Evolutionary conservation across 2,329 filamentous ascomycete species (phyloP).

Genomic region (Talaromyces sp.): DNA sequence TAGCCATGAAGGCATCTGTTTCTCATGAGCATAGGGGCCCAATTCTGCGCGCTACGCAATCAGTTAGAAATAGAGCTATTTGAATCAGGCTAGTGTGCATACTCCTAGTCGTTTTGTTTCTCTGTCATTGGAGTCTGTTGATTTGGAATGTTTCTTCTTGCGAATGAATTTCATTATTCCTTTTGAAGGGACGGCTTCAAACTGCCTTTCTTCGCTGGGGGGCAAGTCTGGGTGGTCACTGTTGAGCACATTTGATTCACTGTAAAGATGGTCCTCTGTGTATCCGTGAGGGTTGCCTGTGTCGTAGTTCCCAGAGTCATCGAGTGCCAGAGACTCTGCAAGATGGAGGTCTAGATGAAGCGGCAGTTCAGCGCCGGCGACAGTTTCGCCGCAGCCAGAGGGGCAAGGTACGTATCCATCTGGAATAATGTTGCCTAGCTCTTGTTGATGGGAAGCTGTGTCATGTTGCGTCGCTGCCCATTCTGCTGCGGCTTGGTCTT

Average conservation of each 20-base stretch:
- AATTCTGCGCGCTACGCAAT: slow-evolving; percentile 53
- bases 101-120: slow-evolving; percentile 28
- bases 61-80: slow-evolving; percentile 14
- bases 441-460: neutral
- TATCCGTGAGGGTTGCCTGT: neutral
- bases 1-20: slow-evolving; percentile 68
- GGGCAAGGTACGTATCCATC: slow-evolving; percentile 50
- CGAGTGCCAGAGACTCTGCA: slow-evolving; percentile 43
- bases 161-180: neutral
- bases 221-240: neutral
- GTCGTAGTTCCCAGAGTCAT: slow-evolving; percentile 24
- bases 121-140: neutral
- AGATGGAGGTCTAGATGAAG: slow-evolving; percentile 57
- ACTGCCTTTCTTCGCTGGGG: neutral
- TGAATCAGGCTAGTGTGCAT: slow-evolving; percentile 3
- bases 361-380: slow-evolving; percentile 50
- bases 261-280: neutral
- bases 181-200: neutral
- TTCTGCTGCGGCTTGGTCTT: slow-evolving; percentile 21
- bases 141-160: neutral
- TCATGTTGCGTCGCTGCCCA: neutral
- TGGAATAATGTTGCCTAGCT: slow-evolving; percentile 6
- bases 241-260: neutral
- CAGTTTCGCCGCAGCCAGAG: slow-evolving; percentile 56
- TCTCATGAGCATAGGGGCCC: slow-evolving; percentile 67